Conservation (phyloP, 2,329 filamentous ascomycete genomes). For the Aspergillus ruber region DNA sequence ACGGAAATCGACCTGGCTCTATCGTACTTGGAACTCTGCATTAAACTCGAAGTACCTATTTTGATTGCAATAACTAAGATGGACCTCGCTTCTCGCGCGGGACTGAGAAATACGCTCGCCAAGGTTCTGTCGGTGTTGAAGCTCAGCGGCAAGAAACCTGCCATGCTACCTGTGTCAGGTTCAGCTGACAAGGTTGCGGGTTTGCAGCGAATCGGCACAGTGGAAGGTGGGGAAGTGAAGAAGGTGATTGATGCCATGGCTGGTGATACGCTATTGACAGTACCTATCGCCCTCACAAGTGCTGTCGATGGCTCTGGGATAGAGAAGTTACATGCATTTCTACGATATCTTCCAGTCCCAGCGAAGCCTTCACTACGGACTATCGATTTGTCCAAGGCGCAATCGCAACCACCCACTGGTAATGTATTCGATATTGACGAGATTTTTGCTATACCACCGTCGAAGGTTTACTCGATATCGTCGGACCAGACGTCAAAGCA, state of each 20-base stretch:
- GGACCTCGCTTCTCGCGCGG: conserved; percentile 70
- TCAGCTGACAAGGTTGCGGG: conserved; percentile 48
- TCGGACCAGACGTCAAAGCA: conserved; percentile 35
- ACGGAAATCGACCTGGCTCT: conserved; percentile 65
- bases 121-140: conserved; percentile 75
- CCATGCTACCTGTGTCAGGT: conserved; percentile 53
- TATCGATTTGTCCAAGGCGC: conserved; percentile 12
- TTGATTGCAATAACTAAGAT: conserved; percentile 84
- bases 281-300: conserved; percentile 85
- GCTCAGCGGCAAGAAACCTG: conserved; percentile 63
- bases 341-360: conserved; percentile 69
- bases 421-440: conserved; percentile 87
- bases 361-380: conserved; percentile 25
- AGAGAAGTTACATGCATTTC: conserved; percentile 70
- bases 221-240: conserved; percentile 55
- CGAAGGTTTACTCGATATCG: conserved; percentile 46
- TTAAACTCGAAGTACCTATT: conserved; percentile 71
- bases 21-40: conserved; percentile 76
- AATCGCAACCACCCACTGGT: conserved; percentile 41
- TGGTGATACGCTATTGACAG: conserved; percentile 42
- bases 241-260: conserved; percentile 44
- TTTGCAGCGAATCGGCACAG: conserved; percentile 50
- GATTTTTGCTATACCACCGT: conserved; percentile 67
- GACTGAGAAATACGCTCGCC: conserved; percentile 63
- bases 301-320: conserved; percentile 80